Base-by-base conservation (phyloP, 257 asterid species). In the Scutellaria minor region DNA sequence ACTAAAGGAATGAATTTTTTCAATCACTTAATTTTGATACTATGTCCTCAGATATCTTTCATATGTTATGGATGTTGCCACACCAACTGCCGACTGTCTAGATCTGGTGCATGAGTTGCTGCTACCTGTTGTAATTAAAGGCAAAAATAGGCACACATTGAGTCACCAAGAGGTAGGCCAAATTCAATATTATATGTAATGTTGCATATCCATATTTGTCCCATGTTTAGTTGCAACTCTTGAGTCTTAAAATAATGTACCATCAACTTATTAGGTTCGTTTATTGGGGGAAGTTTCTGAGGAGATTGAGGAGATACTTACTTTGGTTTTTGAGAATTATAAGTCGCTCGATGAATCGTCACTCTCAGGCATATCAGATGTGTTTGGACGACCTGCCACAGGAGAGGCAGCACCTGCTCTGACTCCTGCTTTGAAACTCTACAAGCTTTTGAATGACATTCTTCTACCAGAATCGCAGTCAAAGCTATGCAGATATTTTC, bases 31-130 rank as follows among this genome's bases (percentile, higher is more conserved):
- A 58, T 54, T 75, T 7, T 61, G 9, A 6, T 74, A 51, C 46
- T 8, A 15, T 22, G 55, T 3, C 59, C 15, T 58, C 83, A 94
- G 99, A 74, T 94, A 94, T 76, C 95, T 94, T 83, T 88, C 96
- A 6, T 94, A 91, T 70, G 84, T 91, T 66, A 94, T 94, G 97
- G 99, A 94, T 76, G 99, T 94, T 53, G 99, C 97, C 46, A 94
- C 99, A 7, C 99, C 99, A 18, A 91, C 97, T 64, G 89, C 93
- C 5, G 97, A 91, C 70, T 94, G 97, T 84, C 89, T 94, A 27
- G 77, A 81, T 50, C 75, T 94, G 81, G 97, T 90, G 70, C 82
- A 89, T 63, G 89, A 91, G 78, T 82, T 91, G 87, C 89, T 94
- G 41, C 88, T 79, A 22, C 99, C 99, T 5, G 92, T 94, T 48